phyloP scores from a whole-genome alignment of 2,329 filamentous ascomycete species.

The Cercospora sesami region DNA sequence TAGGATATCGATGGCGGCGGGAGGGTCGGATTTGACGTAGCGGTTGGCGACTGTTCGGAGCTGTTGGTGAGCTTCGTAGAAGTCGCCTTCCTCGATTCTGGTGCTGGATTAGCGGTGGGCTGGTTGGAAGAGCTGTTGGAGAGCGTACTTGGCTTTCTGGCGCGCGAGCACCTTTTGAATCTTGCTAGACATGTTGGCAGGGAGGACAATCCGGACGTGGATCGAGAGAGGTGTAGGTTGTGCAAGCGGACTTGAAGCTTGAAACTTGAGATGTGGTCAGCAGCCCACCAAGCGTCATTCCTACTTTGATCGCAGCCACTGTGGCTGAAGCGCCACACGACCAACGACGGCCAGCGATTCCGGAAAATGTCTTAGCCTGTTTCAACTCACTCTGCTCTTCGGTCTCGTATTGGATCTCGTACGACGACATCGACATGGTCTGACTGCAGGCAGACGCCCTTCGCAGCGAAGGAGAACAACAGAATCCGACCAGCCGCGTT shows the following conservation, averaged over 20 bases:
- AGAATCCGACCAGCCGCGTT: background rate
- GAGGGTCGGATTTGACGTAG: constrained; percentile 89
- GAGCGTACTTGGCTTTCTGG: constrained; percentile 70
- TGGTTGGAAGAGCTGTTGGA: background rate
- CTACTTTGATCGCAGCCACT: background rate
- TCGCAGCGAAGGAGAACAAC: background rate
- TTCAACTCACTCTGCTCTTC: background rate
- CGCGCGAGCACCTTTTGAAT: constrained; percentile 71
- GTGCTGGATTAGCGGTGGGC: constrained; percentile 14
- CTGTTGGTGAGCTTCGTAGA: constrained; percentile 98
- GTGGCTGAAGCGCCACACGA: background rate
- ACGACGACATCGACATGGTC: background rate
- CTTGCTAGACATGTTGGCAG: constrained; percentile 45
- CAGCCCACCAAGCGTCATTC: constrained; percentile 1
- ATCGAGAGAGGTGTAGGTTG: background rate
- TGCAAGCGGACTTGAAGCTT: background rate
- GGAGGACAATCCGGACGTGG: background rate
- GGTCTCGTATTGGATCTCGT: background rate
- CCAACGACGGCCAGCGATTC: too few species aligned
- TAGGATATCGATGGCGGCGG: constrained; percentile 82
- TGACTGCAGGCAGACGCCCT: background rate
- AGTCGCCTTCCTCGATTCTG: constrained; percentile 86
- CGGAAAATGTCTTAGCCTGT: background rate
- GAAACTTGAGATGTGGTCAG: constrained; percentile 7
- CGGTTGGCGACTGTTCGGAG: constrained; percentile 91